Conservation (phyloP, 176 grass and related monocot species). For the Echinochloa phyllopogon region DNA sequence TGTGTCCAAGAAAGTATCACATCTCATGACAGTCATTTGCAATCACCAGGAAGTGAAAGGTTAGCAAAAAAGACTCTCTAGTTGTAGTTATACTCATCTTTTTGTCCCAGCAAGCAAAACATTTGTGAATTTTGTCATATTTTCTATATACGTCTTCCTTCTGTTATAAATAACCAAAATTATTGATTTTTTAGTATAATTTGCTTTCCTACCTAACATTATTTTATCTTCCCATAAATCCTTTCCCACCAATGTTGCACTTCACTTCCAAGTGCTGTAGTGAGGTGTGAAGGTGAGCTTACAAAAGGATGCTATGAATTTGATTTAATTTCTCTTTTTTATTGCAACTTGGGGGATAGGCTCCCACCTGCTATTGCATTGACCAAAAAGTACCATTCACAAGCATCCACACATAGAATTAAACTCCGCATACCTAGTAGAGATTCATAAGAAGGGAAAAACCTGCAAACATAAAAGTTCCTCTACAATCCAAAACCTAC, state of each 20-base stretch:
- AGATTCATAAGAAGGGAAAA: neutral
- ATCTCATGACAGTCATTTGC: neutral
- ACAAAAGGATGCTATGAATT: neutral
- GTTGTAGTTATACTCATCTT: neutral
- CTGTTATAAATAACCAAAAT: constrained; percentile 1
- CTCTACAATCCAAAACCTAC: neutral
- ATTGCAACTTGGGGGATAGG: neutral
- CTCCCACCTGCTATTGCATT: neutral
- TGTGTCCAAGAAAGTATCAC: neutral
- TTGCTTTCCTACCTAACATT: neutral
- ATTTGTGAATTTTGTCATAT: neutral
- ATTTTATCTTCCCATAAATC: neutral
- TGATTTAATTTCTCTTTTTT: neutral
- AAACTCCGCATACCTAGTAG: too few relatives aligned
- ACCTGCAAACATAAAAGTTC: neutral
- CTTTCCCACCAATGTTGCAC: neutral
- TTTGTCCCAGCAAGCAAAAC: neutral
- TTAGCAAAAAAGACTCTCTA: neutral
- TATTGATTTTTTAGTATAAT: neutral
- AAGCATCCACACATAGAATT: neutral
- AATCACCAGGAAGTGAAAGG: constrained; percentile 13
- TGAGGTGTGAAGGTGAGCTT: neutral
- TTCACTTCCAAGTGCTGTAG: neutral
- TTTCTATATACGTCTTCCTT: neutral
- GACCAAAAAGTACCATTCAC: neutral